Evolutionary conservation across 176 grass and related monocot species (phyloP), one percentile per base, ranked within the genome.

Genomic region (Coix lacrymajobi): DNA sequence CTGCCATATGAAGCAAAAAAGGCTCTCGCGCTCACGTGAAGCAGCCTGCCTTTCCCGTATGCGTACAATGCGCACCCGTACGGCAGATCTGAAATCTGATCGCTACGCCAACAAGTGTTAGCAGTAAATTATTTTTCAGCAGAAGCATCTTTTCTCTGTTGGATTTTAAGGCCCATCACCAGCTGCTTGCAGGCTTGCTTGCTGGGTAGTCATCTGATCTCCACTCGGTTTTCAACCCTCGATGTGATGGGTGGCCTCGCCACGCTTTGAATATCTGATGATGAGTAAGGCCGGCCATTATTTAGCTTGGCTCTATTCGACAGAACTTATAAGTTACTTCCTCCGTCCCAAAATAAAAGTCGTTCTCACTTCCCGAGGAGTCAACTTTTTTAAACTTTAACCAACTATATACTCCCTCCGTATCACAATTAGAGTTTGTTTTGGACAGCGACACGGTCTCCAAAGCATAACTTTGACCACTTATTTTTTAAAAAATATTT

Each of bases 1-100:
- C 88, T 79, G 48, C 74, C 88, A 79, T 69, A 68, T 62, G 84
- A 52, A 22, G 36, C 56, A 79, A 86, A 79, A 86, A 89, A 64
- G 34, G 22, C 12, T 7, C 25, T 66, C 17, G n/a, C n/a, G 1
- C 31, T 66, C 73, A 83, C 88, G 79, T 86, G 78, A 41, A 36
- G 6, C 67, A 34, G 6, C 11, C 15, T 43, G 46, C 68, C 80
- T 52, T 77, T 66, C 56, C 15, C 80, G 29, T 61, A 19, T 62
- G 65, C 54, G 71, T 64, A 73, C 52, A n/a, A 36, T 54, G 72
- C 37, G 33, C 5, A 3, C 30, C 4, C 25, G 57, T 33, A 39
- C 51, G 76, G 44, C 81, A 86, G 83, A 86, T 82, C 88, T 71
- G 65, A 66, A 81, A 19, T 49, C 46, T 52, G 7, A 1, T 54